These are phyloP conservation scores for Coemansia sp. DNA, from an alignment of 192 early-diverging fungal genomes.

Conservation along the genomic window DNA sequence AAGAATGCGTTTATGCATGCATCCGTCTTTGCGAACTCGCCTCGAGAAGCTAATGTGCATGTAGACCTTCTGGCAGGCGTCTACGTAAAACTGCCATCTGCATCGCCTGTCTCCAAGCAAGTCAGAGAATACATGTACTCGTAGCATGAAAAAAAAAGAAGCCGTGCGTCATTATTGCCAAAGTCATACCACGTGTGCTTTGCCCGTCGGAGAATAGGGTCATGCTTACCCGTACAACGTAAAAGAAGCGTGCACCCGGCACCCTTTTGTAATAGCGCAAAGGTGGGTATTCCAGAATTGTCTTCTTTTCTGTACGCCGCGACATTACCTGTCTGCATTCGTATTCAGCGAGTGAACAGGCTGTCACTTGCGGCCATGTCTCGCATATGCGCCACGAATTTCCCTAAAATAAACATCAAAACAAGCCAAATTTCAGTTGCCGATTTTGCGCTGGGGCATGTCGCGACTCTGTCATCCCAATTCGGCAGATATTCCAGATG, in stretches of 20 bases:
- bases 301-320: neutral
- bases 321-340: neutral
- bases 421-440: slow-evolving; percentile 1
- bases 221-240: neutral
- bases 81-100: neutral
- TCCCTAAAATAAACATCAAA: slow-evolving; percentile 7
- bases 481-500: neutral
- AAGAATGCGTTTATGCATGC: neutral
- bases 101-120: neutral
- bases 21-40: slow-evolving; percentile 3
- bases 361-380: neutral
- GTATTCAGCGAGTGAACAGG: slow-evolving; percentile 3
- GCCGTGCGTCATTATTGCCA: neutral
- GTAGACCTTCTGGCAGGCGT: neutral
- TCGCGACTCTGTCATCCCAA: slow-evolving; percentile 2
- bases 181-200: neutral
- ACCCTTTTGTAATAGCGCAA: neutral
- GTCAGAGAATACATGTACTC: neutral
- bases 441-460: slow-evolving; percentile 10
- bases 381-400: slow-evolving; percentile 9
- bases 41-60: neutral
- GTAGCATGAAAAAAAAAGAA: neutral
- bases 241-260: neutral
- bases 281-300: neutral
- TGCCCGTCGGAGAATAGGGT: neutral